Base-by-base conservation (phyloP, 768 basidiomycete genomes). In the Tylopilus subfusipes region DNA sequence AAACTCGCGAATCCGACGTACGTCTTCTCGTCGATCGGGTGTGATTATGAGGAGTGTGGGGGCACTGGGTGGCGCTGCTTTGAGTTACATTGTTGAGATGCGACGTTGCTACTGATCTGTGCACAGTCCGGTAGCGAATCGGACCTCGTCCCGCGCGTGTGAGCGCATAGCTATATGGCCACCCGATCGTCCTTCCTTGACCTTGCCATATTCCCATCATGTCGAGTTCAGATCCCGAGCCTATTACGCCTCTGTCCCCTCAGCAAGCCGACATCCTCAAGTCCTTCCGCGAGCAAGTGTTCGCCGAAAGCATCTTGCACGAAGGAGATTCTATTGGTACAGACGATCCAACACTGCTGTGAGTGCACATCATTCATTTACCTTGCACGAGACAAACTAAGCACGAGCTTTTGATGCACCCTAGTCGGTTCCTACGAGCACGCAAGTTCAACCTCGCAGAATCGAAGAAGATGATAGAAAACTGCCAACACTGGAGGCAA, bases 381-480 rank as follows among this genome's bases (percentile, higher is more conserved):
- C 12, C 18, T 11, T 36, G 27, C 10, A 10, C 38, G 14, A 46
- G 30, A 18, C 25, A 42, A 34, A 50, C 57, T 61, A 40, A 67
- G 38, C 29, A 30, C 11, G 29, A 38, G 19, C 39, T 11, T 46
- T 29, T 19, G 27, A 44, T 46, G 16, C 13, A 42, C 43, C 60
- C 6, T 58, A 90, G 88, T 52, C 82, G 88, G n/a, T 90, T 89
- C 62, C 68, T 90, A n/a, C 81, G 84, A 33, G 88, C 88, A 11
- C 82, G 88, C 3, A 82, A 82, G 57, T 88, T 82, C 60, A 77
- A 83, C 62, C 54, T 86, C 13, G 72, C 68, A 33, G 79, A 82
- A 44, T 69, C 86, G 0, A 86, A 83, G 67, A 76, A 71, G 55
- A 89, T 88, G 88, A 71, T 89, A 39, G 68, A 66, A 50, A 81